A percentile compares a stretch with the other conserved stretches of the same genome.
Conservation (phyloP, 2,329 filamentous ascomycete species). For the Dothideomycetes sp. region DNA sequence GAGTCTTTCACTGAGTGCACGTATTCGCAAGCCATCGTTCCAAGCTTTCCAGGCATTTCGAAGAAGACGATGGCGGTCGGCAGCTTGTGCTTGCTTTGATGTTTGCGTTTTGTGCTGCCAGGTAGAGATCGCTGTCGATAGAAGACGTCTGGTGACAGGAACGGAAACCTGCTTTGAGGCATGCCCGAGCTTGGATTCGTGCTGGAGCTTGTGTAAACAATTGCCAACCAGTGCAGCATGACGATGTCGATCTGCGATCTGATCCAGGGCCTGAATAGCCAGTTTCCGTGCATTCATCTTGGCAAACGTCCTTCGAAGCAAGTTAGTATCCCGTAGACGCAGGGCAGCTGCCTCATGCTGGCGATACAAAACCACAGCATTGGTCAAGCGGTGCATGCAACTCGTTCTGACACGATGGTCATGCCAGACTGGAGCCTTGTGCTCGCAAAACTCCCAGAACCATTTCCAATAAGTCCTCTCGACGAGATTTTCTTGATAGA, state of each 20-base stretch:
- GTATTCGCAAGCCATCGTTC: constrained; percentile 52
- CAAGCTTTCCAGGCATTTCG: constrained; percentile 51
- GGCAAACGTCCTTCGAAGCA: neutral
- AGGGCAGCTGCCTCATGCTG: constrained; percentile 1
- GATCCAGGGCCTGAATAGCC: neutral
- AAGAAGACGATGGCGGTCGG: constrained; percentile 45
- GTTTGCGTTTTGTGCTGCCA: constrained; percentile 39
- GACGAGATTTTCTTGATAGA: constrained; percentile 28
- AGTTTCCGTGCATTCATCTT: neutral
- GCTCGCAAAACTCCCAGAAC: constrained; percentile 30
- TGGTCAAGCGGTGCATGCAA: neutral
- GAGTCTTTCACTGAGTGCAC: constrained; percentile 43
- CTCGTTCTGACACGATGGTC: constrained; percentile 21
- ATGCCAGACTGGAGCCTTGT: constrained; percentile 27
- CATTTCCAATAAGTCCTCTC: constrained; percentile 27
- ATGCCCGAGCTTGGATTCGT: constrained; percentile 2
- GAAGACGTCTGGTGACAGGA: constrained; percentile 4
- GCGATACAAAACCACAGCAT: neutral
- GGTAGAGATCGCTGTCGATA: constrained; percentile 37
- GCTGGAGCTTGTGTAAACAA: constrained; percentile 1
- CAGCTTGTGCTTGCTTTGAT: constrained; percentile 36
- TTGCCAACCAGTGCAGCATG: neutral
- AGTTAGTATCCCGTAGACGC: constrained; percentile 3
- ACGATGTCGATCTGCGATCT: neutral
- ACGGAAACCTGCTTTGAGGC: neutral